These are phyloP conservation scores for Ilex paraguariensis DNA, from an alignment of 305 asterid genomes.

Conservation along the genomic window DNA sequence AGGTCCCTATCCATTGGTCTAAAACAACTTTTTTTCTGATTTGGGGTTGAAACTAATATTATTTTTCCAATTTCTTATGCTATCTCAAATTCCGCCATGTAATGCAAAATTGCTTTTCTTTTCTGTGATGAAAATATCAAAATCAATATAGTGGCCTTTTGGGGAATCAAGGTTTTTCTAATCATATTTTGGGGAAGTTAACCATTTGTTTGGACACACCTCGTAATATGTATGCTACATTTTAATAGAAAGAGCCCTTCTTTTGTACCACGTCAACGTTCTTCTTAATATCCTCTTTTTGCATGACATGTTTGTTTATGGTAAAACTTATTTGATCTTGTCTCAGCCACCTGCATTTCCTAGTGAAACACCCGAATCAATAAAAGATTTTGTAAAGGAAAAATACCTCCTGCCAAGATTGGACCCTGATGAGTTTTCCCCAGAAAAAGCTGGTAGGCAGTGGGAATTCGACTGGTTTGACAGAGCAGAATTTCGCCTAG, in stretches of 20 bases:
- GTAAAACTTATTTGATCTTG: background rate
- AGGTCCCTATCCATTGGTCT: too few species aligned
- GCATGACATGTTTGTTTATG: background rate
- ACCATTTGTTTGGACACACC: background rate
- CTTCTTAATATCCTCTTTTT: background rate
- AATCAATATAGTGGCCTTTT: too few species aligned
- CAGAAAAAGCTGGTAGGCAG: slow-evolving; percentile 80
- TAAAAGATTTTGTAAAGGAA: slow-evolving; percentile 54
- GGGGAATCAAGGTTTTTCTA: too few species aligned
- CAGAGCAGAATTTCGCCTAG: slow-evolving; percentile 64
- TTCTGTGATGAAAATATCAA: too few species aligned
- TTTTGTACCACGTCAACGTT: background rate
- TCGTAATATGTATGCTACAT: background rate
- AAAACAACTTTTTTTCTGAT: too few species aligned
- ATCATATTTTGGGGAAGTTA: background rate
- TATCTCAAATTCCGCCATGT: too few species aligned
- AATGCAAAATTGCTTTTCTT: too few species aligned
- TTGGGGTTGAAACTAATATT: too few species aligned
- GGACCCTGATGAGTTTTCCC: slow-evolving; percentile 73
- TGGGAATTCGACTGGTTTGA: slow-evolving; percentile 99
- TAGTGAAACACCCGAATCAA: slow-evolving; percentile 75
- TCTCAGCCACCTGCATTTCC: slow-evolving; percentile 97
- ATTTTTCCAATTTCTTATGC: too few species aligned
- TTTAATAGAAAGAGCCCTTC: background rate
- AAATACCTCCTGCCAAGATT: slow-evolving; percentile 67